phyloP scores from a whole-genome alignment of 2,329 filamentous ascomycete species.

The Xylaria sp. region DNA sequence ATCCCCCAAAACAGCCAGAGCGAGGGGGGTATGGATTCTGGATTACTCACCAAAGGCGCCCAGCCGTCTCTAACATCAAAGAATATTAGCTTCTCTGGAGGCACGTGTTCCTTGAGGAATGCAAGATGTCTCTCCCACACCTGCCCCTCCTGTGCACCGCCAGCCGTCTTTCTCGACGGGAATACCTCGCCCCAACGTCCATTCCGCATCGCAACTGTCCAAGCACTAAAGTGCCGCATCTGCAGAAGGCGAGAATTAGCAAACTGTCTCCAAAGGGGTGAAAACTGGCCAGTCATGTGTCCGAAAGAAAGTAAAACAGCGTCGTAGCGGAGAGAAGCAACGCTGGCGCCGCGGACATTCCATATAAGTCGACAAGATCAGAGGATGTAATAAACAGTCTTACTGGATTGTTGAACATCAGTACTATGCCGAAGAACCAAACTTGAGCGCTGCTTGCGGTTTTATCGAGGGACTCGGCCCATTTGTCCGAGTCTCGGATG shows the following conservation, averaged over 20 bases:
- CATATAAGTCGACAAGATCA: not conserved
- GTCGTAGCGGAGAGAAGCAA: not conserved
- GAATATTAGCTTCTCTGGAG: constrained; percentile 41
- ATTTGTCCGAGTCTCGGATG: constrained; percentile 42
- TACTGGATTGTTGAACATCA: constrained; percentile 37
- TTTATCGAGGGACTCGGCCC: constrained; percentile 43
- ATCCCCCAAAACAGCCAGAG: not conserved
- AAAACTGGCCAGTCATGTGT: not conserved
- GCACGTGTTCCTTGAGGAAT: constrained; percentile 41
- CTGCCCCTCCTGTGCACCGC: constrained; percentile 24
- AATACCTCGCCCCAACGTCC: constrained; percentile 42
- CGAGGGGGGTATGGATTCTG: not conserved
- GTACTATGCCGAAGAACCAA: constrained; percentile 37
- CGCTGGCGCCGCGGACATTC: not conserved
- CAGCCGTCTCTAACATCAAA: constrained; percentile 43
- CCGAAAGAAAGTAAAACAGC: not conserved
- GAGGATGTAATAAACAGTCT: not conserved
- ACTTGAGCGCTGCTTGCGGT: constrained; percentile 36
- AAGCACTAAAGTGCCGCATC: constrained; percentile 40
- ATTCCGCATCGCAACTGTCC: constrained; percentile 34
- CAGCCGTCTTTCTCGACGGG: constrained; percentile 28
- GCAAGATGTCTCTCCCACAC: constrained; percentile 42
- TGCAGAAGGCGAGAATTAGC: constrained; percentile 21
- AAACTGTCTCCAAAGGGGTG: not conserved
- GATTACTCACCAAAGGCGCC: constrained; percentile 34